Conservation (phyloP, 2,329 filamentous ascomycete species). For the Fusarium dimerum region DNA sequence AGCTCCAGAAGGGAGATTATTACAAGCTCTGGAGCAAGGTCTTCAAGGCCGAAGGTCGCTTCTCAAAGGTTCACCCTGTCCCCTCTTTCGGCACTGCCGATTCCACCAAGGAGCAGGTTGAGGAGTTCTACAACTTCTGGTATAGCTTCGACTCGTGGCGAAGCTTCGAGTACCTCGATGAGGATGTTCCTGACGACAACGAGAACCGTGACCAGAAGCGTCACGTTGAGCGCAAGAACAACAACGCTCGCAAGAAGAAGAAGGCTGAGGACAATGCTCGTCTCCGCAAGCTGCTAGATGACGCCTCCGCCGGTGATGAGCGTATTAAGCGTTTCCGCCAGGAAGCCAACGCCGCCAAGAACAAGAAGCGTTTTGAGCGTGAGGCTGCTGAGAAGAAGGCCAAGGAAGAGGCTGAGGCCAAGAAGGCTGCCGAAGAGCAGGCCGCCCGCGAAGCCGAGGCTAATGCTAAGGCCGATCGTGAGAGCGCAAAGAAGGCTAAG, state of each 20-base stretch:
- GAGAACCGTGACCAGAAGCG: conserved; percentile 99
- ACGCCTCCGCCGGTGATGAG: conserved; percentile 81
- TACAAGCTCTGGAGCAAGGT: conserved; percentile 93
- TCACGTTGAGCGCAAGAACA: conserved; percentile 97
- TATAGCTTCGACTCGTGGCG: conserved; percentile 99
- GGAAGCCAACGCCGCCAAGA: conserved; percentile 88
- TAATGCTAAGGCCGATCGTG: conserved; percentile 79
- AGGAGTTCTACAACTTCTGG: conserved; percentile 99
- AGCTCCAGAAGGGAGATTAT: conserved; percentile 81
- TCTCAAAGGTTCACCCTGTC: conserved; percentile 88
- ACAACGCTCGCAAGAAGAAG: conserved; percentile 97
- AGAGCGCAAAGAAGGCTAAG: conserved; percentile 91
- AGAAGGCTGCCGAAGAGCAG: conserved; percentile 81
- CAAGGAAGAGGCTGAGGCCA: conserved; percentile 79
- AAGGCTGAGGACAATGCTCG: conserved; percentile 97
- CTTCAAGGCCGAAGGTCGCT: conserved; percentile 89
- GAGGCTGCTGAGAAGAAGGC: conserved; percentile 89
- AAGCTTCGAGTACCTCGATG: conserved; percentile 96
- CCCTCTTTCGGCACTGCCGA: conserved; percentile 84
- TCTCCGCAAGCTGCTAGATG: conserved; percentile 86
- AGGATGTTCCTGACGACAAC: conserved; percentile 98
- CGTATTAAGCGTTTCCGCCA: conserved; percentile 97
- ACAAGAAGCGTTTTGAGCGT: conserved; percentile 88
- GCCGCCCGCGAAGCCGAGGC: conserved; percentile 83
- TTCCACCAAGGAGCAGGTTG: conserved; percentile 84